Conservation (phyloP, 805 yeast genomes). For the Starmerella etchellsii region DNA sequence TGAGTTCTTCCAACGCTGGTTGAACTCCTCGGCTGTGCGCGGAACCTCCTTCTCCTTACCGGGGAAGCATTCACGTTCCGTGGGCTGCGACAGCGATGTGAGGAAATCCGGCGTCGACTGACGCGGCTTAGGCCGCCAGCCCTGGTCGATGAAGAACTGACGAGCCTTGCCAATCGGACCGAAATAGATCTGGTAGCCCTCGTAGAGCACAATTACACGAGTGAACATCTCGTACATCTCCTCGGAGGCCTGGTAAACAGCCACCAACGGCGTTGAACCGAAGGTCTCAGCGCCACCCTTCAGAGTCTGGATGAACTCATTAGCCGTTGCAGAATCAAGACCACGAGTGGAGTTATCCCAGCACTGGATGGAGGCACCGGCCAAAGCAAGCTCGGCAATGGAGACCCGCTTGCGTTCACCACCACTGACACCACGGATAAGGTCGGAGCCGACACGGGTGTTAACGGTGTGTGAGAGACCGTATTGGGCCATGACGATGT, state of each 20-base stretch:
- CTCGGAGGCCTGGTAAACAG: slow-evolving; percentile 59
- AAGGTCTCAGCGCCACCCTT: slow-evolving; percentile 44
- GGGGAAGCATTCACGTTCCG: slow-evolving; percentile 38
- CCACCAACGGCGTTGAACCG: slow-evolving; percentile 46
- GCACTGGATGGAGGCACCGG: slow-evolving; percentile 51
- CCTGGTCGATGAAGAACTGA: slow-evolving; percentile 49
- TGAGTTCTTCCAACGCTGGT: slow-evolving; percentile 43
- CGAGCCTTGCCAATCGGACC: slow-evolving; percentile 46
- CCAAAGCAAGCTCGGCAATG: slow-evolving; percentile 61
- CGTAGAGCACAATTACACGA: slow-evolving; percentile 46
- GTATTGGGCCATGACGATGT: slow-evolving; percentile 40
- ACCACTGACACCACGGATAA: slow-evolving; percentile 65
- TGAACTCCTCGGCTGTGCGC: slow-evolving; percentile 48
- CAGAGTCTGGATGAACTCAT: slow-evolving; percentile 56
- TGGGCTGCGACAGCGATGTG: slow-evolving; percentile 57
- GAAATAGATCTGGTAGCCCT: slow-evolving; percentile 49
- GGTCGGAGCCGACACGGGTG: slow-evolving; percentile 50
- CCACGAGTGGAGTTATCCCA: slow-evolving; percentile 84
- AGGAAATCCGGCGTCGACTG: slow-evolving; percentile 62
- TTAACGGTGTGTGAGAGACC: slow-evolving; percentile 48
- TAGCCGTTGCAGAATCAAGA: slow-evolving; percentile 71
- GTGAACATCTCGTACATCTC: slow-evolving; percentile 53
- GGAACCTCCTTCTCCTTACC: slow-evolving; percentile 48
- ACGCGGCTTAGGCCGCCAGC: slow-evolving; percentile 48
- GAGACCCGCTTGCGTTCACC: slow-evolving; percentile 81